Base-by-base conservation (phyloP, 352 stramenopile genomes). In the Labyrinthula sp. region DNA sequence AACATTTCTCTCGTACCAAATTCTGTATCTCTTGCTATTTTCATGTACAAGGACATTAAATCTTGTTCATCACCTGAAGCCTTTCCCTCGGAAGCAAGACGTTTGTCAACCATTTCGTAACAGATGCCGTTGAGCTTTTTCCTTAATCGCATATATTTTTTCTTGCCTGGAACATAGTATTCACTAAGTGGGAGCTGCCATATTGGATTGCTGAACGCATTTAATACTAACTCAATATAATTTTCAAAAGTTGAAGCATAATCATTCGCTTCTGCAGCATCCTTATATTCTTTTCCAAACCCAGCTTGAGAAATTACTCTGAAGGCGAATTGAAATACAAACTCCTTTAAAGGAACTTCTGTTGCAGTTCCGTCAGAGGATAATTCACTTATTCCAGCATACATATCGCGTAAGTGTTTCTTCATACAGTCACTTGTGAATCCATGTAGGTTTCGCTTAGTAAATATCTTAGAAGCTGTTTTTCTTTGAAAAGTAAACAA, bases 381-480 rank as follows among this genome's bases (percentile, higher is more conserved):
- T 26, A 21, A 2, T 23, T 29, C n/a, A 14, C 33, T 6, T 39
- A 2, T 10, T 47, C 8, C 22, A 66, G 34, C 41, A 3, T 22
- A 38, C 20, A 45, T 25, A 24, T 35, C 45, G 9, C 36, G 18
- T 14, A 14, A 14, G 30, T 59, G 24, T 2, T 45, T 18, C 24
- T 24, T 26, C 10, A 45, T 50, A 3, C 28, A 46, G 34, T 33
- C 26, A 23, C 36, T 55, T 41, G 48, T 59, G 30, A 18, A 26
- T 24, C 12, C 47, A 34, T 48, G 20, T 17, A 59, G 57, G 22
- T 74, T 74, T 63, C 69, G 56, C 31, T 63, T 62, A 18, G 69
- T 79, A 25, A 84, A 82, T 6, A 89, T 71, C 45, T 87, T 77
- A 33, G 71, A 82, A 34, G 73, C 70, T 9, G 60, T 71, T 40